A percentile compares a stretch with the other conserved stretches of the same genome.
Conservation (phyloP, 2,329 filamentous ascomycete species). For the Colletotrichum costaricense region DNA sequence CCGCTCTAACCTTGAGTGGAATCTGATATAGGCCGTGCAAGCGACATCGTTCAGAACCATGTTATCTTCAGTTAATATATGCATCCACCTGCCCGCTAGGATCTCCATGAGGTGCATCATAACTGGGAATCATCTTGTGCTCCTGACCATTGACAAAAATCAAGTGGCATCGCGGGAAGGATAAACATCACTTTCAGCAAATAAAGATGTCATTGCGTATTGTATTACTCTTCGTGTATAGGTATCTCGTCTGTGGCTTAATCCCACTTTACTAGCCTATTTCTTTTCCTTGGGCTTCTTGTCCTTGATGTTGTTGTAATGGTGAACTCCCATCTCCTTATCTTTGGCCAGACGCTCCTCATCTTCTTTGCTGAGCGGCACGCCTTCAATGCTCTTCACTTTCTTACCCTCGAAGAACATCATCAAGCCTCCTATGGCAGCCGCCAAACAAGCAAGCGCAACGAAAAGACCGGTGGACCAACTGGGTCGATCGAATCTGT, state of each 20-base stretch:
- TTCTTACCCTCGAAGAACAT: slow-evolving; percentile 78
- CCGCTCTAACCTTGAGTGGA: too few relatives aligned
- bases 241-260: background rate
- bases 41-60: background rate
- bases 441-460: slow-evolving; percentile 76
- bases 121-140: background rate
- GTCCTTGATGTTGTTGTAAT: slow-evolving; percentile 68
- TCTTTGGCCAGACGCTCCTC: slow-evolving; percentile 61
- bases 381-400: slow-evolving; percentile 78
- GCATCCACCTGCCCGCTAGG: background rate
- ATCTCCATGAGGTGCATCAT: background rate
- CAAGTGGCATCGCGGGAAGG: background rate
- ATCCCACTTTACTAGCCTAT: slow-evolving; percentile 37
- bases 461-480: slow-evolving; percentile 87
- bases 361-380: slow-evolving; percentile 70
- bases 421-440: slow-evolving; percentile 75
- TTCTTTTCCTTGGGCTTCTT: slow-evolving; percentile 59
- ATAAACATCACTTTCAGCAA: background rate
- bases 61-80: background rate
- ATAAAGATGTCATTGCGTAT: background rate
- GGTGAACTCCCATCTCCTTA: slow-evolving; percentile 64
- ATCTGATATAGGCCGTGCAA: background rate
- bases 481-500: slow-evolving; percentile 77
- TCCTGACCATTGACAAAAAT: background rate
- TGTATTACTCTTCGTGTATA: background rate